A percentile compares a stretch with the other conserved stretches of the same genome.
Evolutionary conservation across 2,329 filamentous ascomycete genomes (phyloP).

Genomic region (Trichoderma citrinoviride): DNA sequence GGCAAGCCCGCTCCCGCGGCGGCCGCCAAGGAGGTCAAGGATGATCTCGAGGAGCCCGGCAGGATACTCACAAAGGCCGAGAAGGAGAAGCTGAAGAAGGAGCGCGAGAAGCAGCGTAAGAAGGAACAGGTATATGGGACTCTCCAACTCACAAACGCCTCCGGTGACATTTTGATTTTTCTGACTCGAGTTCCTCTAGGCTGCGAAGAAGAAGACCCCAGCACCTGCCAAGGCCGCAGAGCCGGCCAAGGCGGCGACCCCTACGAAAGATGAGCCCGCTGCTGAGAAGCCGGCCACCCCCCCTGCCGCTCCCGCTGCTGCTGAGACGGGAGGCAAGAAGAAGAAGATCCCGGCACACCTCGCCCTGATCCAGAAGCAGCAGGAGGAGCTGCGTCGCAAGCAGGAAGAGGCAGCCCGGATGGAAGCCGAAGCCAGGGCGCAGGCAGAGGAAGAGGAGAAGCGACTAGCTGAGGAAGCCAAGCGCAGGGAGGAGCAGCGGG

Average conservation of each 20-base stretch:
- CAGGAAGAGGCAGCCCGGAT: conserved; percentile 65
- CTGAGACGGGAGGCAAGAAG: conserved; percentile 64
- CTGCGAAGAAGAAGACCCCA: conserved; percentile 76
- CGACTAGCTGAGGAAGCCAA: conserved; percentile 65
- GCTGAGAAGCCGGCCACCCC: conserved; percentile 37
- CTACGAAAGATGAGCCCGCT: conserved; percentile 49
- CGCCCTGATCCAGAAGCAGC: conserved; percentile 73
- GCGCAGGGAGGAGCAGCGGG: conserved; percentile 69
- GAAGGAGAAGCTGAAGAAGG: conserved; percentile 97
- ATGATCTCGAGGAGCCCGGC: conserved; percentile 53
- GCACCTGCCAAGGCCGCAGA: conserved; percentile 33
- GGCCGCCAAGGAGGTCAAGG: conserved; percentile 48
- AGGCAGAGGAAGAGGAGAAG: conserved; percentile 64
- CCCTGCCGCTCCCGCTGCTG: conserved; percentile 34
- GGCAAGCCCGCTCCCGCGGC: conserved; percentile 37
- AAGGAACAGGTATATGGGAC: conserved; percentile 82
- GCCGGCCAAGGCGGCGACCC: conserved; percentile 38
- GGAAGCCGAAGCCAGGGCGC: conserved; percentile 62
- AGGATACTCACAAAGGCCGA: conserved; percentile 93
- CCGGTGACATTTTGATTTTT: background rate
- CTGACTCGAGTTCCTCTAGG: conserved; percentile 41
- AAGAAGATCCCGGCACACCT: conserved; percentile 85
- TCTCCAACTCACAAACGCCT: background rate
- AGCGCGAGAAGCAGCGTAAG: conserved; percentile 96
- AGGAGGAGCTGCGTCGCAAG: conserved; percentile 67